Conservation (phyloP, 2,329 filamentous ascomycete species). For the Fusarium torreyae region DNA sequence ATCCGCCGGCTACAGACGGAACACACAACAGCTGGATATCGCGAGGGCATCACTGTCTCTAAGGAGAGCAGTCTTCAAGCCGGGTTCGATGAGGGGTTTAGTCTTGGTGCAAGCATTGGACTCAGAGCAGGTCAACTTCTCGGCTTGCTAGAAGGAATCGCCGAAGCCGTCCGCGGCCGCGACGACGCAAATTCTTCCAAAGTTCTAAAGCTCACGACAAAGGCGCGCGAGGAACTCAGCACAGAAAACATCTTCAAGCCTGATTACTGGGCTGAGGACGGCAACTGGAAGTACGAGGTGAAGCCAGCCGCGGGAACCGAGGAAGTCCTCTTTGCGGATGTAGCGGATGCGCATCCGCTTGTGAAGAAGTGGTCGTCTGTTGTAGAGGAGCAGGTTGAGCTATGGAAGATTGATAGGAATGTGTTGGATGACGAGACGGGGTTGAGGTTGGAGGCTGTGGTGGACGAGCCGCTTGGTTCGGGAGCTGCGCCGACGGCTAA, state of each 20-base stretch:
- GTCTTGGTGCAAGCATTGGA: conserved; percentile 86
- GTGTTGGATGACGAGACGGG: conserved; percentile 55
- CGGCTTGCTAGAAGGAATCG: conserved; percentile 82
- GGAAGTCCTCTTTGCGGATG: conserved; percentile 70
- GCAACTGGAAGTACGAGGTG: conserved; percentile 78
- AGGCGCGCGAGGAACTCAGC: conserved; percentile 72
- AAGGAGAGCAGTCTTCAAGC: conserved; percentile 85
- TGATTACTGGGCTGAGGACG: conserved; percentile 78
- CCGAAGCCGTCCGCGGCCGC: conserved; percentile 60
- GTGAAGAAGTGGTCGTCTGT: conserved; percentile 71
- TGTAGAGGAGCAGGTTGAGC: conserved; percentile 51
- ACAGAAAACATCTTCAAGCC: conserved; percentile 74
- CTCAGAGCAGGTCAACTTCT: conserved; percentile 80
- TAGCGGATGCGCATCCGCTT: conserved; percentile 78
- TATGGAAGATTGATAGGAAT: conserved; percentile 55
- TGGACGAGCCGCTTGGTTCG: conserved; percentile 50
- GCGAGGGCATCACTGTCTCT: conserved; percentile 84
- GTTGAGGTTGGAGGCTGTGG: conserved; percentile 47
- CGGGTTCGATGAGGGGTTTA: conserved; percentile 93
- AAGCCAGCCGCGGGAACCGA: conserved; percentile 53
- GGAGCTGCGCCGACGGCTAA: conserved; percentile 47
- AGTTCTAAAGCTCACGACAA: conserved; percentile 5
- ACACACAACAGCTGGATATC: conserved; percentile 89
- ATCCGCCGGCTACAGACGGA: conserved; percentile 80
- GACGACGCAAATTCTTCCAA: conserved; percentile 40